Evolutionary conservation across 1,284 basidiomycete genomes (phyloP).

Genomic region (Apiotrichum sp.): DNA sequence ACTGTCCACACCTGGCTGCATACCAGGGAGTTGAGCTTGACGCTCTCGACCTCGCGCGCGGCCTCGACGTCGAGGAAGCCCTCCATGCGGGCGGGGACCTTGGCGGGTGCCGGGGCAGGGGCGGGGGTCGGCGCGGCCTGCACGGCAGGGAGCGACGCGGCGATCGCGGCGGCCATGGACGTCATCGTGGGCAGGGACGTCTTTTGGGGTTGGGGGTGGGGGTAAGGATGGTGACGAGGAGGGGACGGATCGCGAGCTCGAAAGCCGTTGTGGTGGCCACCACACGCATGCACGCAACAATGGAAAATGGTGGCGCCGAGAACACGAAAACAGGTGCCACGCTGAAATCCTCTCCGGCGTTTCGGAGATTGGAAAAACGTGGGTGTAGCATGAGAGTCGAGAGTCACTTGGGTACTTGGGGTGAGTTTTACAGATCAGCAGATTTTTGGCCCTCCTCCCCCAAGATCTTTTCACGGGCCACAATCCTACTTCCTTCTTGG

Average conservation of each 20-base stretch:
- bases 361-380: background rate
- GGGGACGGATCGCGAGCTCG: background rate
- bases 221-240: background rate
- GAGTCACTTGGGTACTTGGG: no score
- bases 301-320: no score
- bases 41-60: constrained; percentile 66
- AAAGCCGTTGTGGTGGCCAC: background rate
- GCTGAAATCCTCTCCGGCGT: background rate
- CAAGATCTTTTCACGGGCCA: no score
- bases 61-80: constrained; percentile 85
- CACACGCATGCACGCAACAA: background rate
- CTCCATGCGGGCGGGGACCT: constrained; percentile 79
- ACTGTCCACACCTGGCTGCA: constrained; percentile 32
- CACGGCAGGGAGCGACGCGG: constrained; percentile 69
- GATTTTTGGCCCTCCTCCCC: no score
- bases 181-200: constrained; percentile 32
- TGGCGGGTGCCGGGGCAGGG: constrained; percentile 52
- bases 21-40: constrained; percentile 80
- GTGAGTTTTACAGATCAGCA: no score
- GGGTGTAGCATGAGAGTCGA: background rate
- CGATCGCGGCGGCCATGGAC: constrained; percentile 78
- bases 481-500: no score
- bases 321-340: background rate
- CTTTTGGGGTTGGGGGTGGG: constrained; percentile 7
- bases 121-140: constrained; percentile 49